phyloP scores from a whole-genome alignment of 257 asterid species.

The Parsonsia alboflavescens region DNA sequence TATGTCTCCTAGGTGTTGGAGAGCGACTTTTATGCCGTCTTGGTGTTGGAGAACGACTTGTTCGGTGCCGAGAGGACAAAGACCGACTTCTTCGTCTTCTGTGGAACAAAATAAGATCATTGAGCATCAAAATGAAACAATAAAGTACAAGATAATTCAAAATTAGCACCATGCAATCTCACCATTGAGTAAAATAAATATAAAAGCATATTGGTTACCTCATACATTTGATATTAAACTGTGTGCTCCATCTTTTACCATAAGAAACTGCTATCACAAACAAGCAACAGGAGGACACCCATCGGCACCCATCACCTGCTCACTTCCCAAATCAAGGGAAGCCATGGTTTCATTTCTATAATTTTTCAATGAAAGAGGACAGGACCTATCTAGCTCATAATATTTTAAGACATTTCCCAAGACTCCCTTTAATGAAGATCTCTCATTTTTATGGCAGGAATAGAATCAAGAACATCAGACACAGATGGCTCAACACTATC shows the following conservation, averaged over 20 bases:
- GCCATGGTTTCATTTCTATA: conserved; percentile 47
- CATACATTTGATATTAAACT: conserved; percentile 83
- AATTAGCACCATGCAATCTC: conserved; percentile 37
- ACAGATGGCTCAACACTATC: neutral
- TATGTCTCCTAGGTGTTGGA: conserved; percentile 52
- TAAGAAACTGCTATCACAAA: conserved; percentile 83
- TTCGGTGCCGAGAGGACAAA: conserved; percentile 55
- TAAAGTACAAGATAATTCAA: conserved; percentile 22
- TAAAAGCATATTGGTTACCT: conserved; percentile 81
- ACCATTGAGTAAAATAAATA: conserved; percentile 31
- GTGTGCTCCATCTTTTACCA: conserved; percentile 90
- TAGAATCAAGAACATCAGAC: neutral
- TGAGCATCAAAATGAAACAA: conserved; percentile 41
- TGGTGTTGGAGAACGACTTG: conserved; percentile 68
- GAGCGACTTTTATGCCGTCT: conserved; percentile 77
- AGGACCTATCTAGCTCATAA: conserved; percentile 32
- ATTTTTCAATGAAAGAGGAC: conserved; percentile 32
- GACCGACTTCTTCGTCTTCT: conserved; percentile 83
- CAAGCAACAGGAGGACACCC: conserved; percentile 83
- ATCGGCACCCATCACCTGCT: conserved; percentile 85
- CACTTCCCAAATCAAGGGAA: conserved; percentile 77
- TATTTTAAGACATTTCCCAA: conserved; percentile 5
- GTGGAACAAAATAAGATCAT: conserved; percentile 44
- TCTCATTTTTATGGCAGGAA: neutral
- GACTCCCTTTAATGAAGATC: neutral